Percentiles rank a stretch among this genome's conserved stretches.
phyloP scores from a whole-genome alignment of 352 stramenopile genomes.

The Phytophthora hybrid region DNA sequence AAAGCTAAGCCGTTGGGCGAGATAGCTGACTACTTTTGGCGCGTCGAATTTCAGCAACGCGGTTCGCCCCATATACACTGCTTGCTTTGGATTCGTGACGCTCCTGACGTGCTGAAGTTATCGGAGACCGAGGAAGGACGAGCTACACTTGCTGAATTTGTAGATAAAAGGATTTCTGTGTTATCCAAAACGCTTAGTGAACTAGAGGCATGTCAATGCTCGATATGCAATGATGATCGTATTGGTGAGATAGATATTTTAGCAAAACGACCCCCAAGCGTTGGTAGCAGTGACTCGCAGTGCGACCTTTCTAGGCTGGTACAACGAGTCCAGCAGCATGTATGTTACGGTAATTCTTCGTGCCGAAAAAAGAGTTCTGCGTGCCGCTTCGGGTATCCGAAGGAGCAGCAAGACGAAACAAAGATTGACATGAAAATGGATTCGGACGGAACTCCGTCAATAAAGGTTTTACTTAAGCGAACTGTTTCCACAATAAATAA shows the following conservation, averaged over 20 bases:
- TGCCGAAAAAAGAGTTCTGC: slow-evolving; percentile 7
- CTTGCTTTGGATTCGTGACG: slow-evolving; percentile 29
- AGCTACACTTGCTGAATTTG: background rate
- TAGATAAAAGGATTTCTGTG: slow-evolving; percentile 18
- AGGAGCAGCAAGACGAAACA: slow-evolving; percentile 1
- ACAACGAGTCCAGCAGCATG: slow-evolving; percentile 22
- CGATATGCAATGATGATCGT: background rate
- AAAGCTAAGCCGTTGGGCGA: slow-evolving; percentile 15
- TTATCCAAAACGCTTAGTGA: background rate
- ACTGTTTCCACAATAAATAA: slow-evolving; percentile 10
- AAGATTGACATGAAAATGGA: background rate
- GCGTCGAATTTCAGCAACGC: background rate
- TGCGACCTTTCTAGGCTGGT: slow-evolving; percentile 24
- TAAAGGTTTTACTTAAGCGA: slow-evolving; percentile 6
- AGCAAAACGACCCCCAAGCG: too few species aligned
- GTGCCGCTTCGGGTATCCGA: slow-evolving; percentile 23
- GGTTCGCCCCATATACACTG: slow-evolving; percentile 35
- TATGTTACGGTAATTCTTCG: slow-evolving; percentile 9
- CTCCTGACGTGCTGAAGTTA: slow-evolving; percentile 19
- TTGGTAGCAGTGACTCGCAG: background rate
- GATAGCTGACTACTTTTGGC: slow-evolving; percentile 34
- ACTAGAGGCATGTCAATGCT: background rate
- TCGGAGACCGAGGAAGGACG: slow-evolving; percentile 4
- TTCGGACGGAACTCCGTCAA: background rate
- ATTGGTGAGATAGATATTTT: slow-evolving; percentile 8